Percentiles rank a stretch among this genome's conserved stretches.
phyloP scores from a whole-genome alignment of 176 grass and related monocot genomes.

The Raddia distichophylla region DNA sequence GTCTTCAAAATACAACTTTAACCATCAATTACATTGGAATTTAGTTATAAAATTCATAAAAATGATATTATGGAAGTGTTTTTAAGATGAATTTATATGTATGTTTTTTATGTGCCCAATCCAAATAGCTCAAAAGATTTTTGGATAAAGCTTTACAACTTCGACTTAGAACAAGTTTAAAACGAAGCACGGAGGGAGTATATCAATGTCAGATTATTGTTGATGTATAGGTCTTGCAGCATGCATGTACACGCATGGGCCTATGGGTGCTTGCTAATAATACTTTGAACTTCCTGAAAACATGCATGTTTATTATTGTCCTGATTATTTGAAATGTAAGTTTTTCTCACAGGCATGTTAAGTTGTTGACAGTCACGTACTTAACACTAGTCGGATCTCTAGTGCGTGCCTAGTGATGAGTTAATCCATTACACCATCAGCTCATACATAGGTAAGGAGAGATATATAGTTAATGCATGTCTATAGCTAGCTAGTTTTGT shows the following conservation, averaged over 20 bases:
- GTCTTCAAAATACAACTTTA: too few species aligned
- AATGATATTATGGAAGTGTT: too few species aligned
- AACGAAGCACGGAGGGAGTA: too few species aligned
- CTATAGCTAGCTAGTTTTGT: not conserved
- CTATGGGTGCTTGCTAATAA: not conserved
- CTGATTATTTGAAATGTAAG: not conserved
- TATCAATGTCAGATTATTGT: not conserved
- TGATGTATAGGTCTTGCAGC: constrained; percentile 4
- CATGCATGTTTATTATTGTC: not conserved
- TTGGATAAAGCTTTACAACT: too few species aligned
- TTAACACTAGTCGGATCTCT: not conserved
- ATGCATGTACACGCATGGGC: not conserved
- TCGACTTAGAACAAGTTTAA: not conserved
- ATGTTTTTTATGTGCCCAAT: too few species aligned
- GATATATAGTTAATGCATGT: not conserved
- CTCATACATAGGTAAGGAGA: too few species aligned
- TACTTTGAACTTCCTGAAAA: not conserved
- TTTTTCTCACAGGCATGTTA: not conserved
- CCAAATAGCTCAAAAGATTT: too few species aligned
- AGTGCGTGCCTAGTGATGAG: not conserved
- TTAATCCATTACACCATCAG: not conserved
- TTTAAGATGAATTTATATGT: too few species aligned
- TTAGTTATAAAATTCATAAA: too few species aligned
- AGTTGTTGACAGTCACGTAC: not conserved
- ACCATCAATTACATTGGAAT: too few species aligned